phyloP scores from a whole-genome alignment of 2,329 filamentous ascomycete species.

The Scopulariopsis brevicaulis region DNA sequence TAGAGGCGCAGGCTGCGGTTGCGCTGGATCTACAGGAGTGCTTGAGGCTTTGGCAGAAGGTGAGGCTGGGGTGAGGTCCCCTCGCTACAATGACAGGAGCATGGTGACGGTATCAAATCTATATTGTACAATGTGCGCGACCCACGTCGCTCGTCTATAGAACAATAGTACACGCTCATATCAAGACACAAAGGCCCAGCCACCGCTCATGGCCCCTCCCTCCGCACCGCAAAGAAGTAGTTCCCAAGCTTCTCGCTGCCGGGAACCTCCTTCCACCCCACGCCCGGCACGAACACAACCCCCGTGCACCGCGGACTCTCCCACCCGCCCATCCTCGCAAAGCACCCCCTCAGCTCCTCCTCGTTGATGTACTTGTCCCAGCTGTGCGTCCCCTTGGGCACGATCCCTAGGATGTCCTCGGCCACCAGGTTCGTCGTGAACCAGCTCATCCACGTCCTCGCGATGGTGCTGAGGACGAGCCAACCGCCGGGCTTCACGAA shows the following conservation, averaged over 20 bases:
- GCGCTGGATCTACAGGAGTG: slow-evolving; percentile 44
- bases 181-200: not conserved
- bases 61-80: slow-evolving; percentile 30
- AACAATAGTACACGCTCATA: not conserved
- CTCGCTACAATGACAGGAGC: not conserved
- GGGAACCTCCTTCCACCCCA: slow-evolving; percentile 77
- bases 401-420: slow-evolving; percentile 77
- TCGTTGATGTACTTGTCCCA: slow-evolving; percentile 95
- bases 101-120: not conserved
- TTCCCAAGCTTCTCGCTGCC: slow-evolving; percentile 84
- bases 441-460: slow-evolving; percentile 80
- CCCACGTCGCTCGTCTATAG: not conserved
- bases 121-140: not conserved
- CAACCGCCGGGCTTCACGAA: slow-evolving; percentile 87
- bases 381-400: slow-evolving; percentile 88
- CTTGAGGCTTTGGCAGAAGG: slow-evolving; percentile 38
- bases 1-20: slow-evolving; percentile 33
- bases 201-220: slow-evolving; percentile 11
- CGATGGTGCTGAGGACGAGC: slow-evolving; percentile 87
- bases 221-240: slow-evolving; percentile 84
- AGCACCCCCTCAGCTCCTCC: slow-evolving; percentile 54
- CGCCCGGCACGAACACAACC: slow-evolving; percentile 77
- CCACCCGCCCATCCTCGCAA: slow-evolving; percentile 45
- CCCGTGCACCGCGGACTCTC: slow-evolving; percentile 55
- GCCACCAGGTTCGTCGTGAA: slow-evolving; percentile 86